Percentiles rank a stretch among this genome's conserved stretches.
These are phyloP conservation scores for Cryptococcus neoformans DNA, from an alignment of 1,284 basidiomycete species.

Conservation along the genomic window DNA sequence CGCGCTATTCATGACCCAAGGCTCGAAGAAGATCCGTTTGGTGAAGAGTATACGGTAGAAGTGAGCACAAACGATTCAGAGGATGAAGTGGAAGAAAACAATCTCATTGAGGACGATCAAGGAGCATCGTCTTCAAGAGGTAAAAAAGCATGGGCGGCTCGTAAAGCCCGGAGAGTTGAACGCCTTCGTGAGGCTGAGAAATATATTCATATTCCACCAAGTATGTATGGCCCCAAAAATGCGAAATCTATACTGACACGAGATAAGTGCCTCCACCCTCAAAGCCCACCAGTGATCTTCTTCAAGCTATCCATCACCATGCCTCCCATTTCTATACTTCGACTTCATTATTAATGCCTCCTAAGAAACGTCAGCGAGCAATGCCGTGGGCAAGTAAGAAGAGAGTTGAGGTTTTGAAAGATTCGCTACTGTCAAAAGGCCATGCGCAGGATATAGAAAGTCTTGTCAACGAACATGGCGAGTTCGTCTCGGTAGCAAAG, in stretches of 20 bases:
- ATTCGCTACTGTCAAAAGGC: neutral
- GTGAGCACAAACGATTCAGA: neutral
- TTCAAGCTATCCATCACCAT: slow-evolving; percentile 21
- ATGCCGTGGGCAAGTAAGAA: slow-evolving; percentile 17
- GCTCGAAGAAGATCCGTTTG: neutral
- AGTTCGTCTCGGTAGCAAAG: no score
- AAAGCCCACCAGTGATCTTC: slow-evolving; percentile 13
- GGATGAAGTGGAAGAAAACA: slow-evolving; percentile 1
- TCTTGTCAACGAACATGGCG: neutral
- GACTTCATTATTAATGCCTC: slow-evolving; percentile 10
- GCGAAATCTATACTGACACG: neutral
- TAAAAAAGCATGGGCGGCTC: slow-evolving; percentile 11
- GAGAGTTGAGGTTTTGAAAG: neutral
- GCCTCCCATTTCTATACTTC: slow-evolving; percentile 18
- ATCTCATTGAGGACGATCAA: no score
- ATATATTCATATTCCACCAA: slow-evolving; percentile 1
- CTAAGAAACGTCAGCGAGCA: slow-evolving; percentile 1
- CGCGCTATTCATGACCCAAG: neutral
- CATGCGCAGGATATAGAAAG: neutral
- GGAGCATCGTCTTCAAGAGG: slow-evolving; percentile 4
- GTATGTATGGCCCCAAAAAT: neutral
- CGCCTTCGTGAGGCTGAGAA: neutral
- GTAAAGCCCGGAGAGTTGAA: slow-evolving; percentile 4
- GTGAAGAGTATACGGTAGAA: neutral
- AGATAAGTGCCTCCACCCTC: neutral